Evolutionary conservation across 495 filamentous ascomycete genomes (phyloP).

Genomic region (Aspergillus asperescens): DNA sequence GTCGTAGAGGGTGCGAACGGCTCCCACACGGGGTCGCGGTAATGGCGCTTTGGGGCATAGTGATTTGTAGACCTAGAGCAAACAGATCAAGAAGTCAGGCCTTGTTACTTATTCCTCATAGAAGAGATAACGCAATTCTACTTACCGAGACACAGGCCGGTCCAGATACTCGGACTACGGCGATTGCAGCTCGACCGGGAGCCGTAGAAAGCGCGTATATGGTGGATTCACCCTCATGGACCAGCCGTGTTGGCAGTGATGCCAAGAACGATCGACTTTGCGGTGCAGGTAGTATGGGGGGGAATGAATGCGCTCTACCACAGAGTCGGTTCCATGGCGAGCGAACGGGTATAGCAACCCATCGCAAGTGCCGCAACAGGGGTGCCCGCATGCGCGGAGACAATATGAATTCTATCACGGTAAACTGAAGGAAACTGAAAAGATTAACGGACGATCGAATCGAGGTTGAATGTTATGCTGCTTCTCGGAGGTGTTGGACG

Average conservation of each 20-base stretch:
- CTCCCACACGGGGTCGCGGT: conserved; percentile 71
- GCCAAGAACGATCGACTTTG: conserved; percentile 26
- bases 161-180: conserved; percentile 84
- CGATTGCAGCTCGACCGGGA: conserved; percentile 81
- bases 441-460: neutral
- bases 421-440: neutral
- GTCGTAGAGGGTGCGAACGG: conserved; percentile 69
- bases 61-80: conserved; percentile 61
- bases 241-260: conserved; percentile 11
- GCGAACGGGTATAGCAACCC: conserved; percentile 25
- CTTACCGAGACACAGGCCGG: conserved; percentile 65
- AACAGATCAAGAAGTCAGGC: conserved; percentile 12
- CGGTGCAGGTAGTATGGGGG: neutral
- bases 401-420: neutral
- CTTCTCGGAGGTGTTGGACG: neutral
- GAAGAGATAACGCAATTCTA: neutral
- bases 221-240: conserved; percentile 48
- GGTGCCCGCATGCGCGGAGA: conserved; percentile 34
- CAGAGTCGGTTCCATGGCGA: conserved; percentile 19
- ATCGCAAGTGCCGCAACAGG: conserved; percentile 19
- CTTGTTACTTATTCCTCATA: neutral
- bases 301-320: conserved; percentile 10
- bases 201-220: conserved; percentile 93
- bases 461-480: neutral
- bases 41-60: conserved; percentile 62